phyloP scores from a whole-genome alignment of 106 monocot species.

The Dendrobium nobile region DNA sequence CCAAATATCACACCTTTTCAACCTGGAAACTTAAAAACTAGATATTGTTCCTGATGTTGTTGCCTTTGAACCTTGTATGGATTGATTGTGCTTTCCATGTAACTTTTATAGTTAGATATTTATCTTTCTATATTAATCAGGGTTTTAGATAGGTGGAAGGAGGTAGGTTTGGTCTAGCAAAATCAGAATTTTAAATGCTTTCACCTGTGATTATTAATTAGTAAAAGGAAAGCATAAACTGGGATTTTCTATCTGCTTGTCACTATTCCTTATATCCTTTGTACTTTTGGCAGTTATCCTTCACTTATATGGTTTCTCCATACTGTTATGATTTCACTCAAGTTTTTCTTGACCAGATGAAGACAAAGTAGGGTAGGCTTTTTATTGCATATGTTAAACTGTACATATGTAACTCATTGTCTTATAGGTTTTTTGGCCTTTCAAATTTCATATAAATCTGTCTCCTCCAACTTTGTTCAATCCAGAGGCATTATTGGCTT shows the following conservation, averaged over 20 bases:
- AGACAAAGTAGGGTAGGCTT: neutral
- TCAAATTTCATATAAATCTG: neutral
- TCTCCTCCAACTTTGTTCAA: neutral
- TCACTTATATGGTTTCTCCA: neutral
- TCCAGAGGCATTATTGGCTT: neutral
- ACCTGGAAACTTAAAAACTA: neutral
- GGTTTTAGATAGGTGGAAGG: neutral
- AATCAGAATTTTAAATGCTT: neutral
- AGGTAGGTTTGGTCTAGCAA: neutral
- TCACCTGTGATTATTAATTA: neutral
- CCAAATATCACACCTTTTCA: neutral
- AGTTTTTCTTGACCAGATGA: neutral
- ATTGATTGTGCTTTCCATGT: neutral
- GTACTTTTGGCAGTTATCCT: neutral
- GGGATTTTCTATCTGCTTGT: neutral
- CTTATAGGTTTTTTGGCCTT: neutral
- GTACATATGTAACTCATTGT: no score
- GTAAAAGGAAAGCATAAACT: neutral
- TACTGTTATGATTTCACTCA: neutral
- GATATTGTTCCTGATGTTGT: neutral
- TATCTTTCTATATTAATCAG: neutral
- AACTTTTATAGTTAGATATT: neutral
- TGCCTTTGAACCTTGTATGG: neutral
- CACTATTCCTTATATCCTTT: neutral
- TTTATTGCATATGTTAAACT: neutral